Evolutionary conservation across 2,329 filamentous ascomycete species (phyloP), one percentile per base, ranked within the genome.

Genomic region (Gnomoniopsis sp.): DNA sequence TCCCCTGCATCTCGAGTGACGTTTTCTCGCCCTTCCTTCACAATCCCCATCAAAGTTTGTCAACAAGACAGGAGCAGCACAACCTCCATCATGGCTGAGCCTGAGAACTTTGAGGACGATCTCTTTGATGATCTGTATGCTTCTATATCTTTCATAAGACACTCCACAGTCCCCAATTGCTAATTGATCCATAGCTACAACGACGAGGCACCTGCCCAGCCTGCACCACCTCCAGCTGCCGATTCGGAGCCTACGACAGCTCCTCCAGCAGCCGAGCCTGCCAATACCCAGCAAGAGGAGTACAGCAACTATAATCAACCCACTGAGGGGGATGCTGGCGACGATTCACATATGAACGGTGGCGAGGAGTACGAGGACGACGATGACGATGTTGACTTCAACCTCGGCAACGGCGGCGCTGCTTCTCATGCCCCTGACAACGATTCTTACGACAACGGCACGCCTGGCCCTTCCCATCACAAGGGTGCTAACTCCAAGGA

Each of bases 71-170:
- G 21, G 47, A 41, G 30, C 50, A 48, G 15, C 33, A 21, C 57
- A 50, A 56, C 65, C 52, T 58, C 61, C 72, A 81, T 50, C 66
- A 92, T 92, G 89, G 84, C 88, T 34, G 90, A 93, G 68, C 79
- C 83, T 57, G 89, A 91, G 66, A 88, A 89, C 64, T 85, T 90
- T 66, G 90, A 96, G 65, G 91, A 96, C 70, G 91, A 96, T 81
- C 88, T 96, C 71, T 96, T 96, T 74, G 91, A 90, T 68, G 91
- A 96, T 77, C 82, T 96, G 91, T 96, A 77, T 74, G 90, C 33
- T 36, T 6, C 4, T 12, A 15, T 14, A 26, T 17, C 11, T 8
- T 23, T 14, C 7, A 26, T 41, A 17, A 3, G 12, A 17, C 11
- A 10, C n/a, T 11, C 26, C 1, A 26, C 17, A 50, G 22, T 12